phyloP scores from a whole-genome alignment of 345 rosid genomes.

The Populus simonii region DNA sequence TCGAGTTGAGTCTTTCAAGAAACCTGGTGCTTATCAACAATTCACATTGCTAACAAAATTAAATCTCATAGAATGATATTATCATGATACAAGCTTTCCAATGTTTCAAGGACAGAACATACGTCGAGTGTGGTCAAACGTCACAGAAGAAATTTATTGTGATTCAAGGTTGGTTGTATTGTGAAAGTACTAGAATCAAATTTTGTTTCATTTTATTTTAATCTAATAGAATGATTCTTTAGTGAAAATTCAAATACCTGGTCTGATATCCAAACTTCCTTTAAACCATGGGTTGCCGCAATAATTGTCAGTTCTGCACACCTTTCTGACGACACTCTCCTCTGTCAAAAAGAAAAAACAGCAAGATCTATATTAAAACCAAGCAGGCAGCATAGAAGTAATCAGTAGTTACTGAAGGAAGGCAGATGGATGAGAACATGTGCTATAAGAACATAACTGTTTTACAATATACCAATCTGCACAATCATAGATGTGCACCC shows the following conservation, averaged over 20 bases:
- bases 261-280: conserved; percentile 94
- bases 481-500: neutral
- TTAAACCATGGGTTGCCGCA: conserved; percentile 75
- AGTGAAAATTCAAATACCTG: conserved; percentile 50
- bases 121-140: no score
- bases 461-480: neutral
- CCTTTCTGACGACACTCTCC: conserved; percentile 72
- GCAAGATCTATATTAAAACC: neutral
- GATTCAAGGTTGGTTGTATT: neutral
- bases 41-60: no score
- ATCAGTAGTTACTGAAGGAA: neutral
- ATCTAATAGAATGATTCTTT: neutral
- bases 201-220: no score
- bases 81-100: no score
- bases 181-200: neutral
- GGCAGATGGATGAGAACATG: neutral
- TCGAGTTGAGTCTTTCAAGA: no score
- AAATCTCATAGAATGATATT: no score
- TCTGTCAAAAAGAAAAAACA: conserved; percentile 40
- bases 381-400: neutral
- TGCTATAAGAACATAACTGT: neutral
- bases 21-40: no score
- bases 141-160: no score
- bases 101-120: no score
- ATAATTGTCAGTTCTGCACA: conserved; percentile 82